phyloP scores from a whole-genome alignment of 148 eudicot genomes.

The Beta vulgaris region DNA sequence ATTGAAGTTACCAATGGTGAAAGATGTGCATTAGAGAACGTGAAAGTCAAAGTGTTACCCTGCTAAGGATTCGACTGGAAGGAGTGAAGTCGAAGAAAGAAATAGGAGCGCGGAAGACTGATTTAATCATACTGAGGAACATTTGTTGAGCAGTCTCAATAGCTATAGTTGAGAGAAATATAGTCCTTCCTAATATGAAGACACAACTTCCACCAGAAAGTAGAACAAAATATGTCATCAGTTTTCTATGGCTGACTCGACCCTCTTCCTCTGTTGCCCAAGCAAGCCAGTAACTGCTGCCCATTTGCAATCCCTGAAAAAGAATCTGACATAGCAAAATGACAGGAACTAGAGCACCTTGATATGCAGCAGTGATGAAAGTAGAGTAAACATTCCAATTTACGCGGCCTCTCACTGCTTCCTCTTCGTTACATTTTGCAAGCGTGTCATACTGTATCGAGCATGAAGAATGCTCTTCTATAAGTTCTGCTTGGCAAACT shows the following conservation, averaged over 20 bases:
- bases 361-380: constrained; percentile 63
- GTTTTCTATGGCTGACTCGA: constrained; percentile 39
- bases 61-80: constrained; percentile 78
- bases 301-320: constrained; percentile 73
- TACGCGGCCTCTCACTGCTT: constrained; percentile 64
- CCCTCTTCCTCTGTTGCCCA: constrained; percentile 73
- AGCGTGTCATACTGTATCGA: constrained; percentile 26
- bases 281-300: constrained; percentile 91
- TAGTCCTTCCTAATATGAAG: constrained; percentile 77
- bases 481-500: constrained; percentile 36
- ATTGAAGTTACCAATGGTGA: no score
- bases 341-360: constrained; percentile 80
- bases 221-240: constrained; percentile 57
- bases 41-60: no score
- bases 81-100: constrained; percentile 86
- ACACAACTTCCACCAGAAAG: constrained; percentile 77
- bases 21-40: no score
- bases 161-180: constrained; percentile 78
- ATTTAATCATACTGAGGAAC: constrained; percentile 60
- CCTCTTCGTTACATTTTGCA: constrained; percentile 51
- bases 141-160: constrained; percentile 66
- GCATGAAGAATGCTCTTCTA: constrained; percentile 37
- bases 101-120: constrained; percentile 79
- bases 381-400: constrained; percentile 62
- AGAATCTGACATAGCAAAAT: constrained; percentile 71